Base-by-base conservation (phyloP, 148 eudicot species). In the Camellia japonica region DNA sequence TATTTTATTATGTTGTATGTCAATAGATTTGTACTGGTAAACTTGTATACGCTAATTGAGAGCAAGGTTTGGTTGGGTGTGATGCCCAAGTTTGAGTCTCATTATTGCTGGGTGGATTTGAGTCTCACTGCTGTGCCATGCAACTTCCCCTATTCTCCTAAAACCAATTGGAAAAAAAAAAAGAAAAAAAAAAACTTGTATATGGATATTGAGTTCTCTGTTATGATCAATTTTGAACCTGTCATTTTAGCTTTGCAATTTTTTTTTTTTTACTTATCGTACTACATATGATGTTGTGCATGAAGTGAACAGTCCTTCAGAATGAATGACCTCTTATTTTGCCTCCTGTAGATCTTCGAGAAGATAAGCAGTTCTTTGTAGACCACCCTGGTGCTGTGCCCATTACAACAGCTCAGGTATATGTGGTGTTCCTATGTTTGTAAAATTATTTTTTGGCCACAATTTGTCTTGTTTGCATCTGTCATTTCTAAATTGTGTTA, bases 331-430 rank as follows among this genome's bases (percentile, higher is more conserved):
- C 18, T 69, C 18, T 7, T 2, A 59, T 47, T 56, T 81, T 76
- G 52, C 65, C 72, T 63, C 23, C 10, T 82, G 51, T 86, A 93
- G 98, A 92, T 92, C 98, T 93, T 79, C 96, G 94, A 63, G 95
- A 93, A 68, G 98, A 93, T 77, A 86, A 90, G 73, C 93, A 89
- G 61, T 93, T 90, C 78, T 88, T 93, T 74, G 52, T 79, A 61
- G 98, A 93, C 84, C 96, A 93, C 84, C 94, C 98, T 43, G 94
- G 94, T 47, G 98, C 93, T 46, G 94, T 88, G 55, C 94, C 94
- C 38, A 93, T 93, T 79, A 76, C 94, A 15, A 88, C 93, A 78
- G 85, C 87, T 76, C 96, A 92, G 98, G 98, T 93, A 83, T 73
- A 69, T 61, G 15, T 75, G 20, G 1, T 66, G 47, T 67, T 49